Conservation (phyloP, 139 green algal genomes). For the Chlorella sp. region DNA sequence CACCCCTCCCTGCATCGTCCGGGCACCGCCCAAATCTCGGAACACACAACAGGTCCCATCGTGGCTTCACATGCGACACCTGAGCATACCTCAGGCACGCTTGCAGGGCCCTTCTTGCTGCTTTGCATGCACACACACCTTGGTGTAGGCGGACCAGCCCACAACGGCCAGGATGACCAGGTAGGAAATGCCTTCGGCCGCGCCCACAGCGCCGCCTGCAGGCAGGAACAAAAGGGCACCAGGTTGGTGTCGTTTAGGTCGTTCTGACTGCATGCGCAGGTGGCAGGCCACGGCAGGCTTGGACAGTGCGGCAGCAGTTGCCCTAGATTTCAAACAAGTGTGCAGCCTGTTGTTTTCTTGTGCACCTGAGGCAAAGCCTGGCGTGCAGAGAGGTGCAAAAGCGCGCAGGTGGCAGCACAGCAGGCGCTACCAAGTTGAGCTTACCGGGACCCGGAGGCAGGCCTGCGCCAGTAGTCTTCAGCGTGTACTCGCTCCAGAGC, state of each 20-base stretch:
- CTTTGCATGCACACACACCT: conserved; percentile 38
- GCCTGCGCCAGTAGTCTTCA: conserved; percentile 75
- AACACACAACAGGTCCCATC: no score
- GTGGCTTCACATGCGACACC: no score
- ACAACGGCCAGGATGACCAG: conserved; percentile 76
- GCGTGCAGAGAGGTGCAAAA: no score
- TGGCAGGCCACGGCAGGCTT: no score
- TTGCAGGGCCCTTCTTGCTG: no score
- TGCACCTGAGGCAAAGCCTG: no score
- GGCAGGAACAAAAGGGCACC: conserved; percentile 8
- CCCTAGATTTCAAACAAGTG: neutral
- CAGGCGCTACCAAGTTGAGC: neutral
- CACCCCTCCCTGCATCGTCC: no score
- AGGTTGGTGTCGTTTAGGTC: no score
- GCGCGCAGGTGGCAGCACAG: neutral
- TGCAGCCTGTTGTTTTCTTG: no score
- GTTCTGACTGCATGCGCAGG: no score
- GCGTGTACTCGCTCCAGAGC: conserved; percentile 63
- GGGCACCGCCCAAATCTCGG: no score
- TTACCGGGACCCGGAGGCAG: conserved; percentile 62
- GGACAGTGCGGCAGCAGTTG: neutral
- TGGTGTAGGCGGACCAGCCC: conserved; percentile 72
- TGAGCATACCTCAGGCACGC: no score
- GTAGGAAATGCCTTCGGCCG: conserved; percentile 70
- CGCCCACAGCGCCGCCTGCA: conserved; percentile 55